These are phyloP conservation scores for Talaromyces stipitatus DNA, from an alignment of 495 filamentous ascomycete genomes.

Conservation along the genomic window DNA sequence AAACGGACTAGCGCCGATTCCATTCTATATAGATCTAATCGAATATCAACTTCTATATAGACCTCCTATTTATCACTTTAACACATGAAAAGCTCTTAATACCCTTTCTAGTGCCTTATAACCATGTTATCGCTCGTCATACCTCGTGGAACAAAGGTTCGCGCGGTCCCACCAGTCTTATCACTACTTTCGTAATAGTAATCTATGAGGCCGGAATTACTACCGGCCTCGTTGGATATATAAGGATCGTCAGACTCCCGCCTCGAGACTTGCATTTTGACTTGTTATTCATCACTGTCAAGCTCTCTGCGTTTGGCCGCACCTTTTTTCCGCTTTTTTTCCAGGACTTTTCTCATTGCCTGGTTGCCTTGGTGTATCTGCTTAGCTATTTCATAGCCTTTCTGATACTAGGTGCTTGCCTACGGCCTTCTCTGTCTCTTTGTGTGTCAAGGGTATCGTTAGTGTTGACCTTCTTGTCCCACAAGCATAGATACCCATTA, in stretches of 20 bases:
- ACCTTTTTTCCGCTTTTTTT: conserved; percentile 11
- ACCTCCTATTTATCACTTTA: neutral
- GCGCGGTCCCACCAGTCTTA: conserved; percentile 1
- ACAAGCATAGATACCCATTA: no score
- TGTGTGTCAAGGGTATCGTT: neutral
- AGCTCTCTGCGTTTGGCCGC: conserved; percentile 3
- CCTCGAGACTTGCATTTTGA: conserved; percentile 12
- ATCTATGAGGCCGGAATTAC: conserved; percentile 49
- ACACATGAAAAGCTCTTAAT: neutral
- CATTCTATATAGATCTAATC: neutral
- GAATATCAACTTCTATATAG: neutral
- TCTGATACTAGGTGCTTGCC: neutral
- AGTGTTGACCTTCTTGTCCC: neutral
- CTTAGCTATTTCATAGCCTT: neutral
- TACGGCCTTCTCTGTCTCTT: neutral
- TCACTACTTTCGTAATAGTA: conserved; percentile 1
- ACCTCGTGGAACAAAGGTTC: neutral
- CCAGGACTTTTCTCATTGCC: conserved; percentile 28
- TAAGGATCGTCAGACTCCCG: conserved; percentile 36
- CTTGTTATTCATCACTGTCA: conserved; percentile 14
- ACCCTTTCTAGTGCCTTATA: neutral
- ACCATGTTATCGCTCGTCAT: neutral
- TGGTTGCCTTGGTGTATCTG: conserved; percentile 15
- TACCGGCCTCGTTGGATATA: conserved; percentile 55
- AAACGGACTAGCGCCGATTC: conserved; percentile 3